Base-by-base conservation (phyloP, 2,329 filamentous ascomycete species). In the Raffaelea ambrosiae region DNA sequence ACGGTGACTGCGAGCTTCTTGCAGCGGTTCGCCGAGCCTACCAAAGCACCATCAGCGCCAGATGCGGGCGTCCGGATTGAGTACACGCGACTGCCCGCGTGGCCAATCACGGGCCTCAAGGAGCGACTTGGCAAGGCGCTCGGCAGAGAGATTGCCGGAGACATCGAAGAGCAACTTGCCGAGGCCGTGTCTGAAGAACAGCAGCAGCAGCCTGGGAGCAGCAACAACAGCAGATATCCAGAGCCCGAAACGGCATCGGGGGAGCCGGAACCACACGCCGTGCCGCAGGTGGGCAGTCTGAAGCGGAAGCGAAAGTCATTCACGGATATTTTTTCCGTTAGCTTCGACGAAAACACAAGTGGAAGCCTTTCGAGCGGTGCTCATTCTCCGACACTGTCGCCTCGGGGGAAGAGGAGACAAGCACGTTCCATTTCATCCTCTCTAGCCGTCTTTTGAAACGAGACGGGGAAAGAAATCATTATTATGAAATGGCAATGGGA, bases 51-150 rank as follows among this genome's bases (percentile, higher is more conserved):
- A 22, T 3, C 20, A 38, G 35, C 14, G 16, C 38, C 47, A 9
- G 41, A 45, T 13, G 53, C 57, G 3, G 66, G 67, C 2, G 60
- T 80, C 50, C 61, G 61, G 33, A 71, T 80, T 19, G 64, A 70
- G 31, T 71, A 73, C 56, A 64, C 65, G 2, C 66, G 66, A 8
- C 72, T 80, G 2, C 70, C 72, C 0, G 65, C 74, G 22, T 79
- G 74, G 73, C 77, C 77, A 0, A 66, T 78, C 5, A 57, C 76
- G 0, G 76, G 76, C 4, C 65, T 81, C 7, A 71, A 72, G 50
- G 75, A 79, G 57, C 69, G 77, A 5, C 63, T 81, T 0, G 74
- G 73, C 36, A 68, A 69, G 52, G 76, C 73, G 3, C 61, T 81
- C 0, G 76, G 76, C 8, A 59, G 62, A 18, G 73, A 77, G 3